These are phyloP conservation scores for Neophaeococcomyces aloes DNA, from an alignment of 2,329 filamentous ascomycete species.

Conservation along the genomic window DNA sequence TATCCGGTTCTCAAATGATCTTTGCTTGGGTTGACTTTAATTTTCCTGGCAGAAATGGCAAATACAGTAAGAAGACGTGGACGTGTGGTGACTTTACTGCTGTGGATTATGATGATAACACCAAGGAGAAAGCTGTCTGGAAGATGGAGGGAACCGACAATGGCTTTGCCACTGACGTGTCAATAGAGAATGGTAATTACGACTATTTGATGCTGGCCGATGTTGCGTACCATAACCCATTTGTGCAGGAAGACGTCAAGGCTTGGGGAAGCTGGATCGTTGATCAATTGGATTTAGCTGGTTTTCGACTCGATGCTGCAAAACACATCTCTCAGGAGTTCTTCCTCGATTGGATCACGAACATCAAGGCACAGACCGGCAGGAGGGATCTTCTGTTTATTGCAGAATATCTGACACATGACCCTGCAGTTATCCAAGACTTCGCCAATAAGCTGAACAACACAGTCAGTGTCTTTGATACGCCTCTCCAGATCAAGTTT, in stretches of 20 bases:
- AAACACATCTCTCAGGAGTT: constrained; percentile 64
- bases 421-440: constrained; percentile 43
- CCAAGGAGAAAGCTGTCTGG: background rate
- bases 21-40: constrained; percentile 1
- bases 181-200: constrained; percentile 50
- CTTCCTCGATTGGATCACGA: constrained; percentile 51
- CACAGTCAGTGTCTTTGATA: constrained; percentile 55
- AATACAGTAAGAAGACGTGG: constrained; percentile 6
- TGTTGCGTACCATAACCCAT: constrained; percentile 53
- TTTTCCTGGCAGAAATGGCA: background rate
- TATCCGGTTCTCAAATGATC: background rate
- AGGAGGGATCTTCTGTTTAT: constrained; percentile 51
- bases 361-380: constrained; percentile 29
- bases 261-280: constrained; percentile 60
- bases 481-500: constrained; percentile 60
- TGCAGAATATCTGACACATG: constrained; percentile 59
- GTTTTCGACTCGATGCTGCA: constrained; percentile 62
- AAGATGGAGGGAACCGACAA: constrained; percentile 3
- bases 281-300: constrained; percentile 48
- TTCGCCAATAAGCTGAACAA: constrained; percentile 51
- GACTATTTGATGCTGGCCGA: constrained; percentile 54
- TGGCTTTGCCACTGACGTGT: constrained; percentile 41
- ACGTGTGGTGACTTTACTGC: constrained; percentile 4
- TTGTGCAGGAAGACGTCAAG: constrained; percentile 54
- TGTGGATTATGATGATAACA: constrained; percentile 4